Evolutionary conservation across 805 yeast species (phyloP).

Genomic region (Teunomyces lycoperdinae): DNA sequence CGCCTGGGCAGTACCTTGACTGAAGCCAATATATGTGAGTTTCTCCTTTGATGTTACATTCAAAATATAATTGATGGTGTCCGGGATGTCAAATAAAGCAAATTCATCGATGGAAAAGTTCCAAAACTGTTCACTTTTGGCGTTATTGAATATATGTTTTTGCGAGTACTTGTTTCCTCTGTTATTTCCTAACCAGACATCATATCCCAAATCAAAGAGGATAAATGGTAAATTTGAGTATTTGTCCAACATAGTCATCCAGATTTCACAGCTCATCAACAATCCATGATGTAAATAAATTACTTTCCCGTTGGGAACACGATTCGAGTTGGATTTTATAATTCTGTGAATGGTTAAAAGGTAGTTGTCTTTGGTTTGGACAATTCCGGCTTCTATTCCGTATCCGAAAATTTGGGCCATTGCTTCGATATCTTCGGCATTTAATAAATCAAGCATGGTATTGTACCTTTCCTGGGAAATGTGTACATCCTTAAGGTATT

Average conservation of each 20-base stretch:
- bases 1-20: slow-evolving; percentile 93
- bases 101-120: slow-evolving; percentile 88
- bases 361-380: slow-evolving; percentile 74
- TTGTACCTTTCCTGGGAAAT: slow-evolving; percentile 22
- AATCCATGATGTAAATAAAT: slow-evolving; percentile 91
- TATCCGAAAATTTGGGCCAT: slow-evolving; percentile 71
- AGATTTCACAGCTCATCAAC: slow-evolving; percentile 79
- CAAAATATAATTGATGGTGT: slow-evolving; percentile 71
- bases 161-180: slow-evolving; percentile 91
- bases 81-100: slow-evolving; percentile 87
- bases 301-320: slow-evolving; percentile 35
- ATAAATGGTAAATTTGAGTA: slow-evolving; percentile 61
- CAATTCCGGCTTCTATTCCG: slow-evolving; percentile 70
- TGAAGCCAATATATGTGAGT: slow-evolving; percentile 79
- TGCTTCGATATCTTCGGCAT: slow-evolving; percentile 55
- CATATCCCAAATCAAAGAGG: slow-evolving; percentile 79
- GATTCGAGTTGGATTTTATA: slow-evolving; percentile 23
- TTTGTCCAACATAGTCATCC: slow-evolving; percentile 51
- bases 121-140: slow-evolving; percentile 63
- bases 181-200: slow-evolving; percentile 93
- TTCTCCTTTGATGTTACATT: slow-evolving; percentile 37
- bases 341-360: slow-evolving; percentile 73
- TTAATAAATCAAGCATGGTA: slow-evolving; percentile 37
- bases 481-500: slow-evolving; percentile 19
- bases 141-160: slow-evolving; percentile 53